Conservation (phyloP, 345 rosid genomes). For the Camelina laxa region DNA sequence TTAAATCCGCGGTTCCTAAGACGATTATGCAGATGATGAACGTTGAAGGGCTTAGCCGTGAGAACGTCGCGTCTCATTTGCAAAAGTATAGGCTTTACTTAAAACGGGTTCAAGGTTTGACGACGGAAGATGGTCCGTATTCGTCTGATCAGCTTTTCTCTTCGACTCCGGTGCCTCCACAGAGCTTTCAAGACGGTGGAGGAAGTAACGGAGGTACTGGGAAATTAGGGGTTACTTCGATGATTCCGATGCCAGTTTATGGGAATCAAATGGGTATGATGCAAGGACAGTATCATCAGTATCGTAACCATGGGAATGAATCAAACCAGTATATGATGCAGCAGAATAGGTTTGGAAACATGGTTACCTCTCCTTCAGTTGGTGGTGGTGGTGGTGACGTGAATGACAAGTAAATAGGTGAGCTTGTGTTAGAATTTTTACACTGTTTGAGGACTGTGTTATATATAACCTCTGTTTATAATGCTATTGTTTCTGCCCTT, state of each 20-base stretch:
- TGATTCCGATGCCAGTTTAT: constrained; percentile 45
- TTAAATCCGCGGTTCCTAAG: constrained; percentile 88
- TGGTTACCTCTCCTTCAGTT: constrained; percentile 45
- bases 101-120: constrained; percentile 78
- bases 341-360: constrained; percentile 58
- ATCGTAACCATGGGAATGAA: constrained; percentile 29
- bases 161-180: constrained; percentile 65
- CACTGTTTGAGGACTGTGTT: not conserved
- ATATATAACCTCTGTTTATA: not conserved
- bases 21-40: constrained; percentile 97
- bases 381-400: constrained; percentile 49
- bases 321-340: constrained; percentile 55
- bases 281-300: constrained; percentile 39
- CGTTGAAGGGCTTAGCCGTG: constrained; percentile 88
- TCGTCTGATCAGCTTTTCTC: constrained; percentile 73
- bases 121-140: constrained; percentile 56
- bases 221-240: constrained; percentile 46
- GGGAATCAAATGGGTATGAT: constrained; percentile 55
- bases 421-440: not conserved
- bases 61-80: constrained; percentile 90
- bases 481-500: not conserved
- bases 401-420: constrained; percentile 49
- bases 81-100: constrained; percentile 87
- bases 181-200: constrained; percentile 53
- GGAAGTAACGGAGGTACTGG: constrained; percentile 40